A percentile compares a stretch with the other conserved stretches of the same genome.
Conservation (phyloP, 306 rosid species). For the Quercus glauca region DNA sequence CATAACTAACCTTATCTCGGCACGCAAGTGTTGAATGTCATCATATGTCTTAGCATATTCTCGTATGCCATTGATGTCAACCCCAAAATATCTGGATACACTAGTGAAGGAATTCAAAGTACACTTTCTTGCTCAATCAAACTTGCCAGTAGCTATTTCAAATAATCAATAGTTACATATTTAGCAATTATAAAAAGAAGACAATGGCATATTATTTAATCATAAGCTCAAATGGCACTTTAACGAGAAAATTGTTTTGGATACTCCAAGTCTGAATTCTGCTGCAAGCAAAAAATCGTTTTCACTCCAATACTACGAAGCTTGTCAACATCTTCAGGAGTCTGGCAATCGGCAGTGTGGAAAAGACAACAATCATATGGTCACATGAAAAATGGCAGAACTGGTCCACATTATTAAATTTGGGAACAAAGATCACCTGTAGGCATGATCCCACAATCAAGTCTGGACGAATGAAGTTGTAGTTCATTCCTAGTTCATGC, state of each 20-base stretch:
- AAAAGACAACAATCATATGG: constrained; percentile 19
- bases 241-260: constrained; percentile 31
- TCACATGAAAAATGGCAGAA: constrained; percentile 16
- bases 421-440: constrained; percentile 57
- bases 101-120: constrained; percentile 37
- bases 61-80: constrained; percentile 80
- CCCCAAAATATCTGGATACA: constrained; percentile 74
- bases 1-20: constrained; percentile 79
- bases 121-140: constrained; percentile 20
- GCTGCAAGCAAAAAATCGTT: constrained; percentile 92
- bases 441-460: constrained; percentile 95
- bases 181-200: background rate
- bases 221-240: constrained; percentile 14
- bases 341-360: constrained; percentile 38
- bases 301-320: constrained; percentile 86
- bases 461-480: constrained; percentile 82
- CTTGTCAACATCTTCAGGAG: constrained; percentile 85
- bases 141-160: constrained; percentile 11
- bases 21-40: constrained; percentile 91
- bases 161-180: background rate
- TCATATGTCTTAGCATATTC: constrained; percentile 57
- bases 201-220: background rate
- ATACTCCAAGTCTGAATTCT: constrained; percentile 92
- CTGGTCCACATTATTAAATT: background rate
- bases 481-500: constrained; percentile 93